Percentiles rank a stretch among this genome's conserved stretches.
These are phyloP conservation scores for Naganishia onofrii DNA, from an alignment of 768 basidiomycete species.

Conservation along the genomic window DNA sequence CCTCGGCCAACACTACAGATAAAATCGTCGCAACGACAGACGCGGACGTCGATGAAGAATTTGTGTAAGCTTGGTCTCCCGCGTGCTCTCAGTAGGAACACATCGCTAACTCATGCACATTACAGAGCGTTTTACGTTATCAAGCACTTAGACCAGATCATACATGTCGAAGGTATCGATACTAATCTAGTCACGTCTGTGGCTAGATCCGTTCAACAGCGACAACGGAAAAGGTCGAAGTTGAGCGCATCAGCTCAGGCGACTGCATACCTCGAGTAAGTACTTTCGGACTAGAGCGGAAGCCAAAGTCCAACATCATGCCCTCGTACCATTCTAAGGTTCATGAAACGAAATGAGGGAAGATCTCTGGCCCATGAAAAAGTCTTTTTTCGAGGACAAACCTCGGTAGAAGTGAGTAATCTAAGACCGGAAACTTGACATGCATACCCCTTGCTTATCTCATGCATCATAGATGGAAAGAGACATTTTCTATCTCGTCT, in stretches of 20 bases:
- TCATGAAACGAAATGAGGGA: slow-evolving; percentile 43
- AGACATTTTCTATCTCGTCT: slow-evolving; percentile 21
- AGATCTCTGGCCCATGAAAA: slow-evolving; percentile 25
- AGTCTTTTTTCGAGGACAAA: background rate
- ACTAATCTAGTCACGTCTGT: background rate
- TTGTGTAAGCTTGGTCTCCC: slow-evolving; percentile 25
- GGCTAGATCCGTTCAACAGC: slow-evolving; percentile 30
- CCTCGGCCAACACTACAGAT: background rate
- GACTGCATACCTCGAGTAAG: slow-evolving; percentile 45
- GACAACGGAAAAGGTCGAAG: slow-evolving; percentile 23
- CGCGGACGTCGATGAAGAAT: slow-evolving; percentile 10
- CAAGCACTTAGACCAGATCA: slow-evolving; percentile 30
- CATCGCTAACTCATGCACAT: background rate
- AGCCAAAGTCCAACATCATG: slow-evolving; percentile 16
- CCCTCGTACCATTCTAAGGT: slow-evolving; percentile 28
- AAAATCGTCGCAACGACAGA: background rate
- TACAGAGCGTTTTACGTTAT: slow-evolving; percentile 39
- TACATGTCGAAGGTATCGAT: slow-evolving; percentile 35
- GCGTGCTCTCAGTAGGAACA: background rate
- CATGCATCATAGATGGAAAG: background rate
- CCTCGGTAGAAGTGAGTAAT: background rate
- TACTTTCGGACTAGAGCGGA: background rate
- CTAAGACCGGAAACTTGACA: background rate
- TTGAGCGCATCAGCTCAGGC: slow-evolving; percentile 35
- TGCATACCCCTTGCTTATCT: background rate